These are phyloP conservation scores for Gaeumannomyces sp. DNA, from an alignment of 2,329 filamentous ascomycete species.

Conservation along the genomic window DNA sequence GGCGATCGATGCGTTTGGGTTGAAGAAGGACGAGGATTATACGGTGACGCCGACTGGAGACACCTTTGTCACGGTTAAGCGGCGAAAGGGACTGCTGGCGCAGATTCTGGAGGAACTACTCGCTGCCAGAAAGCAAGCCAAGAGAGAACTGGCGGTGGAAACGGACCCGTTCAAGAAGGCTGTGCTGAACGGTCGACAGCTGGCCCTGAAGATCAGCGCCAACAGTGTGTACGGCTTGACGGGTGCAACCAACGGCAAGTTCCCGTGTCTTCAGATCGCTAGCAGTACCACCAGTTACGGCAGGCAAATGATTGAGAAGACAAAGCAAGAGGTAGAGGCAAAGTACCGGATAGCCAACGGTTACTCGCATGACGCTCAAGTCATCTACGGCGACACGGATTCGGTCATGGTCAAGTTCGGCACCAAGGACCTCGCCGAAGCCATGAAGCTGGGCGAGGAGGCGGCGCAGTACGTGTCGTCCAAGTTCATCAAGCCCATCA, in stretches of 20 bases:
- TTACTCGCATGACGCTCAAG: conserved; percentile 88
- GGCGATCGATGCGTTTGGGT: conserved; percentile 65
- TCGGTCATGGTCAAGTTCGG: conserved; percentile 99
- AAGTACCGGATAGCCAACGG: conserved; percentile 90
- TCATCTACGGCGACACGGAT: conserved; percentile 98
- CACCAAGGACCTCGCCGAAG: conserved; percentile 74
- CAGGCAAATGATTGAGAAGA: conserved; percentile 98
- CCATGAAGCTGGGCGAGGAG: conserved; percentile 94
- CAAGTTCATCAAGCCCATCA: conserved; percentile 95
- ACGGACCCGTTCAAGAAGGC: conserved; percentile 97
- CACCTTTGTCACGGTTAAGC: conserved; percentile 80
- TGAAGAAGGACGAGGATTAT: conserved; percentile 90
- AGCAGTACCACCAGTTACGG: conserved; percentile 97
- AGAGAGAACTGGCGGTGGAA: conserved; percentile 80
- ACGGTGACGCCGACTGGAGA: conserved; percentile 94
- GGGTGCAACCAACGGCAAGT: conserved; percentile 89
- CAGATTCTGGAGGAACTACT: conserved; percentile 95
- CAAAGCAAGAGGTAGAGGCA: conserved; percentile 88
- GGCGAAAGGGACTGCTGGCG: conserved; percentile 84
- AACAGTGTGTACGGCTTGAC: conserved; percentile 98
- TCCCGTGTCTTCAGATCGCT: conserved; percentile 90
- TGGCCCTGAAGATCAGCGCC: conserved; percentile 92
- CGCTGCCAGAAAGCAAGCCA: conserved; percentile 87
- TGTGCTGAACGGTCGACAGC: conserved; percentile 91
- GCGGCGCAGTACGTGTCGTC: conserved; percentile 81